Conservation (phyloP, 345 rosid species). For the Citrus unshiu region DNA sequence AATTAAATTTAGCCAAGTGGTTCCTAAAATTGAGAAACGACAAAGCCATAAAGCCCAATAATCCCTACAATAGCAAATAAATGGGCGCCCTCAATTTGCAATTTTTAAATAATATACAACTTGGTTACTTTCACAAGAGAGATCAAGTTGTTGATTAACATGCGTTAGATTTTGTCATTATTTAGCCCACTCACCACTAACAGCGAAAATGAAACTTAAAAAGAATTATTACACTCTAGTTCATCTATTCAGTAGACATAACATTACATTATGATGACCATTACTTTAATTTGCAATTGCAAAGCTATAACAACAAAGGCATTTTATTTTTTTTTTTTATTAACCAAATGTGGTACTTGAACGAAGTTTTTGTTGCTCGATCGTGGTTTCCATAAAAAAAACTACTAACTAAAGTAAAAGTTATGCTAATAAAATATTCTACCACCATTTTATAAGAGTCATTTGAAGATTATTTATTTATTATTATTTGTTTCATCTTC, state of each 20-base stretch:
- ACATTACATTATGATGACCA: background rate
- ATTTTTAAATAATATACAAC: background rate
- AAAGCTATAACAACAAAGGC: background rate
- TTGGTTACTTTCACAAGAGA: background rate
- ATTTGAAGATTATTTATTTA: too few relatives aligned
- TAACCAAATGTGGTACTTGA: background rate
- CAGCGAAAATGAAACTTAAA: background rate
- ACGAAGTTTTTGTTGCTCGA: background rate
- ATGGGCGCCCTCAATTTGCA: background rate
- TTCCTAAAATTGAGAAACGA: background rate
- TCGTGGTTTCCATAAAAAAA: background rate
- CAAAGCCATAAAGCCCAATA: background rate
- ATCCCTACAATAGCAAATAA: background rate
- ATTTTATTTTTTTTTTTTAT: too few relatives aligned
- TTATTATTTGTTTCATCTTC: too few relatives aligned
- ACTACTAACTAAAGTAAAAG: background rate
- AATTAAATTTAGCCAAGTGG: background rate
- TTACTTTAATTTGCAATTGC: background rate
- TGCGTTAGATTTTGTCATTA: background rate
- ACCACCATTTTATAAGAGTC: background rate
- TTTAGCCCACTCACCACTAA: background rate
- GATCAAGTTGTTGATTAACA: background rate
- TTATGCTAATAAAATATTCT: background rate
- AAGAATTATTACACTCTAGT: background rate
- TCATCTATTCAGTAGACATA: background rate